Evolutionary conservation across 352 stramenopile species (phyloP), one percentile per base, ranked within the genome.

Genomic region (Phytophthora constricta): DNA sequence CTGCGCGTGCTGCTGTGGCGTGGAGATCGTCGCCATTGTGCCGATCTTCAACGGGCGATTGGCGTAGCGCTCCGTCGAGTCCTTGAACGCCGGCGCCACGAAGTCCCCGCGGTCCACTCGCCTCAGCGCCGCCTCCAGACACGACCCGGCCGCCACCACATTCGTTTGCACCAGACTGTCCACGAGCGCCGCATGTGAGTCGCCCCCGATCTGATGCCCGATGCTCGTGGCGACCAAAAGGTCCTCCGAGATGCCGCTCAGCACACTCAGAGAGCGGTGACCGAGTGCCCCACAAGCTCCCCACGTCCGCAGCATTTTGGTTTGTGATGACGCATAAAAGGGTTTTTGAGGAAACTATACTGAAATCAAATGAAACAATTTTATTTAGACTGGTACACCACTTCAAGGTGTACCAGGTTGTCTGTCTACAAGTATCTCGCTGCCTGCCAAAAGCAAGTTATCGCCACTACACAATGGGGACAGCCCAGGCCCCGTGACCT

Each of bases 181-280:
- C 49, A 96, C 68, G n/a, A 96, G 71, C 39, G 71, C 69, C 19
- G 56, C 49, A 48, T 96, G 88, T 19, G 84, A 89, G 27, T 83
- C 62, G 9, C 87, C 87, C 11, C 86, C 87, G 55, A 96, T 91
- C 49, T 93, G 80, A 58, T 96, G 84, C 0, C 87, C 87, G 51
- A 96, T 94, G 58, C 82, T 93, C 19, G 86, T 92, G 59, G 82
- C 91, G 23, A 95, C 85, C 26, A 95, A 77, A 7, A 95, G 70
- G 37, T 95, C 87, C 54, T 95, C 87, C 0, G 87, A 95, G 34
- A 95, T 76, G 43, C 84, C 84, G 27, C 76, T 84, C 14, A 95
- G 76, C 5, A 95, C 76, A 10, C 83, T 93, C 33, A 92, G 48
- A 53, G 64, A 34, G 37, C 80, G 79, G n/a, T 46, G 63, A 14